phyloP scores from a whole-genome alignment of 2,329 filamentous ascomycete genomes.

The Ascochyta koolunga region DNA sequence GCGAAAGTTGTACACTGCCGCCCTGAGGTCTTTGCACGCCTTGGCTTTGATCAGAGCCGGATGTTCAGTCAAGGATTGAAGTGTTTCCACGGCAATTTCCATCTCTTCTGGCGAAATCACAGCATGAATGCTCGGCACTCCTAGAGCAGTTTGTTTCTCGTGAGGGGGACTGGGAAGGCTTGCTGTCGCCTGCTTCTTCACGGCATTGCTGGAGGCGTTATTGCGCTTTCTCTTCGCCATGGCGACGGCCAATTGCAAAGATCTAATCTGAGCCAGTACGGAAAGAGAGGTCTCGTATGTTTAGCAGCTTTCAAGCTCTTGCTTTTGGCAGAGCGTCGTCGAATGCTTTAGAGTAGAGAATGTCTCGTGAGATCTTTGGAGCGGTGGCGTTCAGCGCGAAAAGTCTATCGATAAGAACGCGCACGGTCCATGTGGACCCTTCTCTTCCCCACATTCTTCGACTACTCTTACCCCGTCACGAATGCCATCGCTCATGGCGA shows the following conservation, averaged over 20 bases:
- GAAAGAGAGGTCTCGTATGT: too few species aligned
- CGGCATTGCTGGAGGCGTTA: conserved; percentile 23
- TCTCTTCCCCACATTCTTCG: background rate
- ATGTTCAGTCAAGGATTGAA: conserved; percentile 63
- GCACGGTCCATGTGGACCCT: background rate
- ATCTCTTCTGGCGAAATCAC: conserved; percentile 69
- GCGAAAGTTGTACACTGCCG: conserved; percentile 71
- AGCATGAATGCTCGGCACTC: conserved; percentile 59
- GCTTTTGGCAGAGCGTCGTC: background rate
- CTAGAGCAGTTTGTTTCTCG: conserved; percentile 30
- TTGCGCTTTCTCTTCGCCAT: conserved; percentile 42
- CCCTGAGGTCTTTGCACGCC: conserved; percentile 68
- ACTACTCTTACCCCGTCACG: background rate
- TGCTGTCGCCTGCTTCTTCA: conserved; percentile 30
- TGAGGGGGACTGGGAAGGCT: conserved; percentile 37
- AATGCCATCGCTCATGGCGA: background rate
- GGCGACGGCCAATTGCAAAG: background rate
- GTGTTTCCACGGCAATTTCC: conserved; percentile 70
- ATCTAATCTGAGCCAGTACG: background rate
- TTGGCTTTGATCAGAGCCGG: conserved; percentile 71
- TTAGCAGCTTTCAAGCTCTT: background rate
- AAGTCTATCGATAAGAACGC: conserved; percentile 12
- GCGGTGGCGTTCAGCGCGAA: conserved; percentile 13
- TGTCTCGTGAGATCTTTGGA: conserved; percentile 8
- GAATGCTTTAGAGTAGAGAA: background rate